Evolutionary conservation across 768 basidiomycete genomes (phyloP).

Genomic region (Clavulina sp.): DNA sequence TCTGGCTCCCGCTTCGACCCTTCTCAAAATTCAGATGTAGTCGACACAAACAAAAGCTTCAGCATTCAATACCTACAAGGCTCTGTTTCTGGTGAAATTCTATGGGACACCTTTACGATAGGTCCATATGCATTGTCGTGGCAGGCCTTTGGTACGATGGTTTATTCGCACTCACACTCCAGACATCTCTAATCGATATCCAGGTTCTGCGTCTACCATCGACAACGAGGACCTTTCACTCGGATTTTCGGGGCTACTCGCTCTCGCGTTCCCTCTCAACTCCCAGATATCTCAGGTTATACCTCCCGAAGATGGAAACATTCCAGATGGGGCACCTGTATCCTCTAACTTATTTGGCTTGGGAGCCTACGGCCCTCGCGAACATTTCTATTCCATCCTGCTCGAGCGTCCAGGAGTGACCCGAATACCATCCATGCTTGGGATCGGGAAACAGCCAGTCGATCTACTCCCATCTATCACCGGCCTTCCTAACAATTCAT

Average conservation of each 20-base stretch:
- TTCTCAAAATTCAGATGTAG: conserved; percentile 20
- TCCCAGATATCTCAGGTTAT: conserved; percentile 42
- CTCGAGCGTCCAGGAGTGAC: conserved; percentile 50
- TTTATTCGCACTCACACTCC: background rate
- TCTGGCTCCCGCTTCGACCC: conserved; percentile 32
- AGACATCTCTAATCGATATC: background rate
- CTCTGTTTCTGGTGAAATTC: conserved; percentile 39
- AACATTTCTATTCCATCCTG: conserved; percentile 46
- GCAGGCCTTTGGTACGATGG: conserved; percentile 49
- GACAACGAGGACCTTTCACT: conserved; percentile 37
- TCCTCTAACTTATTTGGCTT: conserved; percentile 4
- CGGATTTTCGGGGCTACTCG: conserved; percentile 49
- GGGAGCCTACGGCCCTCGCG: conserved; percentile 30
- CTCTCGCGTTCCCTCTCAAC: conserved; percentile 56
- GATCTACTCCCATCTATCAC: conserved; percentile 30
- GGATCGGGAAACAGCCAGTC: conserved; percentile 50
- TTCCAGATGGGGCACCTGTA: conserved; percentile 15
- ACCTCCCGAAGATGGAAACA: conserved; percentile 26
- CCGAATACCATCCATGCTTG: conserved; percentile 39
- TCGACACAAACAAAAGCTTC: conserved; percentile 27
- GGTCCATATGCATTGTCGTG: conserved; percentile 45
- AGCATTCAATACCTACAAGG: conserved; percentile 43
- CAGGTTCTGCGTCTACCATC: conserved; percentile 44
- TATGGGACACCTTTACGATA: conserved; percentile 47
- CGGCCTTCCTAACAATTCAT: too few relatives aligned